Base-by-base conservation (phyloP, 805 yeast species). In the Yarrowia osloensis region DNA sequence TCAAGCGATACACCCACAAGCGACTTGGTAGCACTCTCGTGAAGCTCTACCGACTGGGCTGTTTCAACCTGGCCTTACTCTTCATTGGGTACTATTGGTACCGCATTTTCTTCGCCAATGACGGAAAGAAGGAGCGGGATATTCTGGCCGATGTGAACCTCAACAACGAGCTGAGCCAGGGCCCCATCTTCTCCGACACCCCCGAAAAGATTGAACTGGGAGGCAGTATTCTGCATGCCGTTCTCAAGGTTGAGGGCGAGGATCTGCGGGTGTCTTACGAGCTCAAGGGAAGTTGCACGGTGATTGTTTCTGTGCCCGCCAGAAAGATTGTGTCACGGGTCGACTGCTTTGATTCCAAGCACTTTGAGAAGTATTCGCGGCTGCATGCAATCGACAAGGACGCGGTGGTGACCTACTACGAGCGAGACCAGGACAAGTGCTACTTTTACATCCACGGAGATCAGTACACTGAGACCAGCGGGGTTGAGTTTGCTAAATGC, bases 401-500 rank as follows among this genome's bases (percentile, higher is more conserved):
- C 12, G 35, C 61, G 1, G 61, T 54, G 39, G 33, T 54, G 4
- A 54, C 61, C 5, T 54, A 33, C n/a, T 54, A 54, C 21, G 61
- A 54, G 22, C 29, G 44, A 4, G 61, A 54, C 22, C 35, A 37
- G 19, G 44, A 35, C 22, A 54, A 54, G 61, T 15, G 26, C 24
- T 37, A 54, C 31, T 54, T 54, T 22, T 35, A 54, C 22, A 24
- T 54, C 42, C 61, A 54, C 28, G 61, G 61, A 4, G 44, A 54
- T 5, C 31, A 54, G 44, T 54, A 54, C 17, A 35, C 61, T 29
- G 37, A 54, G 11, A 54, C 61, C n/a, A 19, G 44, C 8, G 61
- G 61, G 44, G 61, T 54, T n/a, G 61, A 54, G 29, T 54, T 54
- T 54, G 61, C 61, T 29, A 52, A 35, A 24, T 35, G 61, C 39